Conservation (phyloP, 495 filamentous ascomycete species). For the Hypomontagnella monticulosa region DNA sequence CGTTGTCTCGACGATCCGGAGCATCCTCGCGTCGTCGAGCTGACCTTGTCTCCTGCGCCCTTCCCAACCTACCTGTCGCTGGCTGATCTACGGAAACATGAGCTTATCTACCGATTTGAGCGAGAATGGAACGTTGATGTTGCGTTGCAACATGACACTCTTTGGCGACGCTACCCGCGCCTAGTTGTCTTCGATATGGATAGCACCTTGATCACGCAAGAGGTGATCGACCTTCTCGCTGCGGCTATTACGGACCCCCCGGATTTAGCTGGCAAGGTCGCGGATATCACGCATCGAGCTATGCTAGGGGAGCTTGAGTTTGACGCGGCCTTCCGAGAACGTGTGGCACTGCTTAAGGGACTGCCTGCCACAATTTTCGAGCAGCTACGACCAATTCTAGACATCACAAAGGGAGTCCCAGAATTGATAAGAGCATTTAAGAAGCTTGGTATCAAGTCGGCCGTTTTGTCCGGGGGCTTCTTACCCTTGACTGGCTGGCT, state of each 20-base stretch:
- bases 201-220: slow-evolving; percentile 92
- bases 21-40: slow-evolving; percentile 74
- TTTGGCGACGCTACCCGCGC: slow-evolving; percentile 79
- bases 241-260: slow-evolving; percentile 68
- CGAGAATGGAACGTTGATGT: slow-evolving; percentile 88
- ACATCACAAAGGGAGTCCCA: slow-evolving; percentile 80
- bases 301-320: slow-evolving; percentile 99
- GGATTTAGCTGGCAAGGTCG: slow-evolving; percentile 66
- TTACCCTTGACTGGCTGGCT: slow-evolving; percentile 88
- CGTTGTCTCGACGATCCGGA: slow-evolving; percentile 70
- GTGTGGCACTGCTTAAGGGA: slow-evolving; percentile 82
- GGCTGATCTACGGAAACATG: slow-evolving; percentile 75
- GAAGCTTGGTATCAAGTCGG: slow-evolving; percentile 79
- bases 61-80: slow-evolving; percentile 74
- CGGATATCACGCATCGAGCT: slow-evolving; percentile 85
- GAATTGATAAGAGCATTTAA: slow-evolving; percentile 78
- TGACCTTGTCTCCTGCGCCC: slow-evolving; percentile 73
- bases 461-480: slow-evolving; percentile 92
- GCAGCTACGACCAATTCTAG: slow-evolving; percentile 74
- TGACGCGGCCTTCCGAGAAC: slow-evolving; percentile 76
- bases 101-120: slow-evolving; percentile 83
- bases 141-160: slow-evolving; percentile 72
- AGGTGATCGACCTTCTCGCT: slow-evolving; percentile 95
- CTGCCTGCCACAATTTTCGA: slow-evolving; percentile 83
- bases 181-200: slow-evolving; percentile 98